Conservation (phyloP, 108 stramenopile species). For the Epithemia pelagica region DNA sequence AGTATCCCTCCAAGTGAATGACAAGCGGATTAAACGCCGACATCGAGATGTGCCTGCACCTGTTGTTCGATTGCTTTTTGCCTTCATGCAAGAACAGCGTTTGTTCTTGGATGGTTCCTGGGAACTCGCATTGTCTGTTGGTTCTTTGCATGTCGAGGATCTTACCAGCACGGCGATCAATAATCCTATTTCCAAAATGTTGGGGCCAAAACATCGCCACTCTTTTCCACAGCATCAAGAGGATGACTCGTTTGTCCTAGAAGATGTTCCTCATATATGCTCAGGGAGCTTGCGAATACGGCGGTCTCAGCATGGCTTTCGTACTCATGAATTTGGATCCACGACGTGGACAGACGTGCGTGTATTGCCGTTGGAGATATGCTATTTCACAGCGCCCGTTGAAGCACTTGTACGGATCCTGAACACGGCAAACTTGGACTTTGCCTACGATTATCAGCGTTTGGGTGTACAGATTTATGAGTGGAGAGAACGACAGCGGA, state of each 20-base stretch:
- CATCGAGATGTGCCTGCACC: slow-evolving; percentile 4
- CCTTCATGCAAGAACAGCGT: slow-evolving; percentile 25
- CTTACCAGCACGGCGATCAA: slow-evolving; percentile 5
- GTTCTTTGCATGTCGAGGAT: slow-evolving; percentile 32
- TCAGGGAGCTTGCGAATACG: background rate
- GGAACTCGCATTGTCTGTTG: slow-evolving; percentile 26
- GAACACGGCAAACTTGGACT: slow-evolving; percentile 49
- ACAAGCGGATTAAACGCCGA: slow-evolving; percentile 8
- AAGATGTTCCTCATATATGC: background rate
- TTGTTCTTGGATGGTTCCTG: slow-evolving; percentile 42
- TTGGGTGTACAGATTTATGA: slow-evolving; percentile 26
- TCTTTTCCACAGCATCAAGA: background rate
- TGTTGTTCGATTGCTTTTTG: slow-evolving; percentile 35
- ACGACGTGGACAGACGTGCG: slow-evolving; percentile 13
- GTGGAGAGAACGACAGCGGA: slow-evolving; percentile 45
- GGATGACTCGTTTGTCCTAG: slow-evolving; percentile 9
- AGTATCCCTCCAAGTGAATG: slow-evolving; percentile 44
- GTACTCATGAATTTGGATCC: background rate
- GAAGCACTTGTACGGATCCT: slow-evolving; percentile 51
- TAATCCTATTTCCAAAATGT: background rate
- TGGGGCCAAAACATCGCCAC: background rate
- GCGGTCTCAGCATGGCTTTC: background rate
- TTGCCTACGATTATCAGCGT: slow-evolving; percentile 55
- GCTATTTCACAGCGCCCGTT: slow-evolving; percentile 51
- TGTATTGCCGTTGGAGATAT: slow-evolving; percentile 52